Evolutionary conservation across 2,329 filamentous ascomycete species (phyloP).

Genomic region (Trichoderma cornu-damae): DNA sequence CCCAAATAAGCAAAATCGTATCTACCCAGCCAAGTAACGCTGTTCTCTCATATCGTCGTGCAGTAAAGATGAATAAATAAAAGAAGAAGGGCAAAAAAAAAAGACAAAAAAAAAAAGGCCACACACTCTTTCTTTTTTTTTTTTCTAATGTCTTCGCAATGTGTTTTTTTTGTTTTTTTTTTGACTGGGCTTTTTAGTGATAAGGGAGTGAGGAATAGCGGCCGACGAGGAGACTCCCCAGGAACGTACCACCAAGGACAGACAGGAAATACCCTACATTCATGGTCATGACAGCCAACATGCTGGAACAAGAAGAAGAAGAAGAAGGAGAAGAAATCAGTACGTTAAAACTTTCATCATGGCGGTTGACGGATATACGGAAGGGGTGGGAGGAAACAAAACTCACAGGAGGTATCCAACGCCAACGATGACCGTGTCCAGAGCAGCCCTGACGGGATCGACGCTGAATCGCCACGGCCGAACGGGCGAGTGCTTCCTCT

Average conservation of each 20-base stretch:
- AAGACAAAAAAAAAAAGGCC: background rate
- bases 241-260: constrained; percentile 71
- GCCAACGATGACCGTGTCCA: constrained; percentile 68
- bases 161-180: background rate
- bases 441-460: constrained; percentile 65
- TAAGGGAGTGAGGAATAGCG: constrained; percentile 54
- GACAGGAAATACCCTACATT: constrained; percentile 82
- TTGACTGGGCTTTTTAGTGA: constrained; percentile 37
- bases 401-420: constrained; percentile 83
- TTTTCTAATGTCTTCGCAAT: background rate
- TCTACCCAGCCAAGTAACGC: background rate
- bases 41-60: background rate
- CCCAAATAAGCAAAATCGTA: background rate
- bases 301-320: constrained; percentile 49
- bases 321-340: background rate
- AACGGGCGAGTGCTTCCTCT: constrained; percentile 46
- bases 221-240: constrained; percentile 79
- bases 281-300: constrained; percentile 88
- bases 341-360: background rate
- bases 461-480: constrained; percentile 77
- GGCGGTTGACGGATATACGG: background rate
- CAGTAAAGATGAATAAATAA: background rate
- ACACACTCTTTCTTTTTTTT: too few relatives aligned
- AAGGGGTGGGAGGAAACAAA: too few relatives aligned
- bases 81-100: background rate